Percentiles rank a stretch among this genome's conserved stretches.
Evolutionary conservation across 768 basidiomycete species (phyloP).

Genomic region (Tylopilus felleus): DNA sequence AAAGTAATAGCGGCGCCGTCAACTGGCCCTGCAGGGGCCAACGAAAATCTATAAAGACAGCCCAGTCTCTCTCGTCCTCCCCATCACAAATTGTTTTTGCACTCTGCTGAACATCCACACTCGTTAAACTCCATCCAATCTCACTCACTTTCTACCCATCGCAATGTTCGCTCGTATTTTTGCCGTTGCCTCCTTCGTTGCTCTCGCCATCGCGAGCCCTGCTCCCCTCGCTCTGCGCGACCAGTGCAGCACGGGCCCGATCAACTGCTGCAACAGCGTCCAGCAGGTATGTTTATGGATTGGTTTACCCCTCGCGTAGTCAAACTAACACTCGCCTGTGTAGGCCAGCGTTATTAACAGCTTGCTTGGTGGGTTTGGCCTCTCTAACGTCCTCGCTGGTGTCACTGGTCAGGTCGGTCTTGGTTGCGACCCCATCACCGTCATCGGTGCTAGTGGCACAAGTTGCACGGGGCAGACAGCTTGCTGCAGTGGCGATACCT

Average conservation of each 20-base stretch:
- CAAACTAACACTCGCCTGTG: not conserved
- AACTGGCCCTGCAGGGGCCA: not conserved
- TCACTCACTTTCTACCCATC: not conserved
- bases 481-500: not conserved
- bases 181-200: conserved; percentile 15
- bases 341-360: not conserved
- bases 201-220: conserved; percentile 10
- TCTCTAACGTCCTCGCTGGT: not conserved
- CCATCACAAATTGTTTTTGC: not conserved
- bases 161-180: conserved; percentile 19
- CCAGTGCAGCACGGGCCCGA: conserved; percentile 10
- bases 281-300: not conserved
- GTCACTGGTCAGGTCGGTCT: conserved; percentile 3
- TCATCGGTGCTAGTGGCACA: not conserved
- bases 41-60: conserved; percentile 9
- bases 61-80: not conserved
- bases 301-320: accelerated
- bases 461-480: not conserved
- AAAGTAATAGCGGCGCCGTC: not conserved
- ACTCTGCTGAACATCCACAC: not conserved
- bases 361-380: not conserved
- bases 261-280: conserved; percentile 15
- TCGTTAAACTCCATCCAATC: not conserved
- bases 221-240: not conserved
- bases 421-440: not conserved